Evolutionary conservation across 495 filamentous ascomycete species (phyloP), one percentile per base, ranked within the genome.

Genomic region (Neurospora sp.): DNA sequence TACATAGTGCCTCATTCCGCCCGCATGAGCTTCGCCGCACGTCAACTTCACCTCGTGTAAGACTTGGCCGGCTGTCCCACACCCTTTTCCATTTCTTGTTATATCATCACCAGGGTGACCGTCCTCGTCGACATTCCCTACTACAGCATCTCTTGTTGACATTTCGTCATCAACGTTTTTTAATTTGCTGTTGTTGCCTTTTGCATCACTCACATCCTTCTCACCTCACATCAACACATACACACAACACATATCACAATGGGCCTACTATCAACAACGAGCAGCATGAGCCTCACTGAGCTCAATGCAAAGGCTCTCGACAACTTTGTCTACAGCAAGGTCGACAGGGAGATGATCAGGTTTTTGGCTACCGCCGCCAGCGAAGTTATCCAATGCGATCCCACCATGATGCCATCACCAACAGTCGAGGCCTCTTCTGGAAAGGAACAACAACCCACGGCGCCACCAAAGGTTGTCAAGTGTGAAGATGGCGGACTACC

Each of bases 351-450:
- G 46, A 98, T 98, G 96, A 90, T 99, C 76, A 80, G 84, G 39
- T 92, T 97, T 82, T 87, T 99, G 74, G 93, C 96, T 54, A 81
- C 87, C 66, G 94, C 95, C 78, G 95, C 96, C 38, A 86, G 87
- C 70, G 88, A 89, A 78, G 96, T 99, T 79, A 99, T 99, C 80
- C 91, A 93, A 71, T 98, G 96, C 87, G 96, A 98, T 76, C 83
- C 86, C 12, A 83, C 72, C 76, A 82, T 85, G 84, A 82, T 83
- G 83, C 79, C 83, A 60, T 78, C 79, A 70, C 76, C 78, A 74
- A 73, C 80, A 72, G 73, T 81, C 12, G 62, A 54, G 11, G n/a
- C 49, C 39, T 62, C 69, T 39, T 49, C 71, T 18, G 44, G 74
- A 69, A 39, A 46, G 27, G 41, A 91, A 88, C 77, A 92, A 87